Evolutionary conservation across 1,284 basidiomycete species (phyloP).

Genomic region (Heterobasidion parviporum): DNA sequence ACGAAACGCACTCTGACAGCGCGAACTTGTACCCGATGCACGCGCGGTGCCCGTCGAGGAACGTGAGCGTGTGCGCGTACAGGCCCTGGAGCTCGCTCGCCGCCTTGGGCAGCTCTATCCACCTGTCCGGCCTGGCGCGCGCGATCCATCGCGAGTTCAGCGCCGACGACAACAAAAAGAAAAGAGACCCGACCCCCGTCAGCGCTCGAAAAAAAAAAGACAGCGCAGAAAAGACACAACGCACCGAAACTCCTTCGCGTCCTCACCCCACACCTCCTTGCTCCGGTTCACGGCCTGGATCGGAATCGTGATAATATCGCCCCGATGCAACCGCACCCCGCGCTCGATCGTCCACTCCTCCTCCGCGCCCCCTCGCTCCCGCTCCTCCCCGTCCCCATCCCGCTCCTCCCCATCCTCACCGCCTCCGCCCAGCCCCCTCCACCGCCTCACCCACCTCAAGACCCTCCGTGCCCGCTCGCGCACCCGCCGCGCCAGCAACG

Average conservation of each 20-base stretch:
- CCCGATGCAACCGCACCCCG: conserved; percentile 39
- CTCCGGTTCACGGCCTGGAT: conserved; percentile 60
- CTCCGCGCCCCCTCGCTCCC: conserved; percentile 15
- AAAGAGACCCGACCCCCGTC: background rate
- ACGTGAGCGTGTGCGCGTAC: conserved; percentile 59
- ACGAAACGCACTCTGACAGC: conserved; percentile 48
- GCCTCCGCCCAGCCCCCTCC: background rate
- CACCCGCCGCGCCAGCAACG: background rate
- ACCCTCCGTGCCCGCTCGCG: background rate
- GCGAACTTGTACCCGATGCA: conserved; percentile 73
- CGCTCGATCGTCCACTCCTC: conserved; percentile 21
- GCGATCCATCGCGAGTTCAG: background rate
- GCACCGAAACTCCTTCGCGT: conserved; percentile 57
- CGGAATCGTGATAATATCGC: conserved; percentile 55
- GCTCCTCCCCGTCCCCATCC: background rate
- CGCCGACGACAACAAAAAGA: background rate
- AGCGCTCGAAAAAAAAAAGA: conserved; percentile 5
- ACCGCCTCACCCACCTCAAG: background rate
- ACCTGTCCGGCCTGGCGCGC: conserved; percentile 51
- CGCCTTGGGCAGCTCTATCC: conserved; percentile 31
- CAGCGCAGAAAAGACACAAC: conserved; percentile 4
- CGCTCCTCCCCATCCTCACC: background rate
- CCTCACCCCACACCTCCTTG: conserved; percentile 56
- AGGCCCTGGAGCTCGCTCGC: conserved; percentile 47
- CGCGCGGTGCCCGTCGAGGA: conserved; percentile 53